Base-by-base conservation (phyloP, 257 asterid species). In the Anisodus tanguticus region DNA sequence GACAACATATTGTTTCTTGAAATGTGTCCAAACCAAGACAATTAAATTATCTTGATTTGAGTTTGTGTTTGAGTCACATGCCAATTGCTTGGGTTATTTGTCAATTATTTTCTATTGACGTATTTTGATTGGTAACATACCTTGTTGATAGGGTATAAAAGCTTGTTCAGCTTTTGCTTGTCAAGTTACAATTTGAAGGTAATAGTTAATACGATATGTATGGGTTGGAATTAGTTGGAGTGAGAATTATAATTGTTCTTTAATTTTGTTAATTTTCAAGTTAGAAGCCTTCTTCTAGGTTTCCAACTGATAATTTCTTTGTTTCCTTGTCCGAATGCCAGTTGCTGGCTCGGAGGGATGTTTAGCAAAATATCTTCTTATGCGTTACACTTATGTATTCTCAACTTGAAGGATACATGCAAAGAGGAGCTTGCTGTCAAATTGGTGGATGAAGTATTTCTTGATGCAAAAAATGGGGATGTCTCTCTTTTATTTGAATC, bases 381-480 rank as follows among this genome's bases (percentile, higher is more conserved):
- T 77, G 81, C 26, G 31, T 53, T 26, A 26, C 64, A 26, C 59
- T 15, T 77, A 47, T 77, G 81, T 31, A 51, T 51, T 76, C 47
- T 51, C 81, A 53, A 51, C 71, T 17, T 87, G 85, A 87, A 97
- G 97, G 97, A 91, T 67, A 47, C 76, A 59, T 92, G 94, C 90
- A 85, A 91, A 87, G 95, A 87, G 62, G 86, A 86, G 83, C 55
- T 57, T 26, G 12, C 81, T 77, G 81, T 77, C 43, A 87, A 87
- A 77, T 19, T 80, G 86, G 93, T 91, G 84, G 91, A 80, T 35
- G 96, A 90, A 84, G 83, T 83, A 19, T 57, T 83, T 15, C 45
- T 67, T 55, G 89, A 80, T 45, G 86, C 88, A 35, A 90, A 90
- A 85, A 88, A 87, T 84, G 86, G 86, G 71, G 91, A 82, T 83